These are phyloP conservation scores for Cytospora paraplurivora DNA, from an alignment of 2,329 filamentous ascomycete species.

Conservation along the genomic window DNA sequence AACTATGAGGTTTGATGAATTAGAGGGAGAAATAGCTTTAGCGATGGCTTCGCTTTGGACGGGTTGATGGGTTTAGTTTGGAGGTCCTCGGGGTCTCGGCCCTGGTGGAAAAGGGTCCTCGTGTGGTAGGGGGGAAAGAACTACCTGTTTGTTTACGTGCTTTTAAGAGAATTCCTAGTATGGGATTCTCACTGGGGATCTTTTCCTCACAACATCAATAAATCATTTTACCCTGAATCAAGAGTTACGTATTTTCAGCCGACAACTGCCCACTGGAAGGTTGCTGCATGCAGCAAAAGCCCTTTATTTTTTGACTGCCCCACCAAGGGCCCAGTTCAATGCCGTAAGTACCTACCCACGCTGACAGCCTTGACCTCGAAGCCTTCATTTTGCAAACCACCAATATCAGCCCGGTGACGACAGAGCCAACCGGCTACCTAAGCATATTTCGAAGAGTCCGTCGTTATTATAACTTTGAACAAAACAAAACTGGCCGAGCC, in stretches of 20 bases:
- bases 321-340: conserved; percentile 8
- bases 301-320: conserved; percentile 21
- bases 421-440: neutral
- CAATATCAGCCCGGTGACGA: conserved; percentile 1
- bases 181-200: too few relatives aligned
- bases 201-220: too few relatives aligned
- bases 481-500: neutral
- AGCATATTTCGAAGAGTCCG: neutral
- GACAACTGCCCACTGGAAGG: conserved; percentile 1
- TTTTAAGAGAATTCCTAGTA: too few relatives aligned
- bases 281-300: conserved; percentile 13
- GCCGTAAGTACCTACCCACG: neutral
- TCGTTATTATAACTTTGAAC: neutral
- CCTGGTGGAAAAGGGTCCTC: too few relatives aligned
- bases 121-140: too few relatives aligned
- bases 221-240: too few relatives aligned
- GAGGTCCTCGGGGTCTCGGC: too few relatives aligned
- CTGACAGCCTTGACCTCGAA: neutral
- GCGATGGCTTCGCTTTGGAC: too few relatives aligned
- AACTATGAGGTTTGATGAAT: too few relatives aligned
- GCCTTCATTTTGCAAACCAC: neutral
- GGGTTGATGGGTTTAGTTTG: too few relatives aligned
- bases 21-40: too few relatives aligned
- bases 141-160: too few relatives aligned
- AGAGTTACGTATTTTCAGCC: conserved; percentile 5